Percentiles rank a stretch among this genome's conserved stretches.
Evolutionary conservation across 1,139 yeast species (phyloP).

Genomic region (Debaryomycetaceae sp.): DNA sequence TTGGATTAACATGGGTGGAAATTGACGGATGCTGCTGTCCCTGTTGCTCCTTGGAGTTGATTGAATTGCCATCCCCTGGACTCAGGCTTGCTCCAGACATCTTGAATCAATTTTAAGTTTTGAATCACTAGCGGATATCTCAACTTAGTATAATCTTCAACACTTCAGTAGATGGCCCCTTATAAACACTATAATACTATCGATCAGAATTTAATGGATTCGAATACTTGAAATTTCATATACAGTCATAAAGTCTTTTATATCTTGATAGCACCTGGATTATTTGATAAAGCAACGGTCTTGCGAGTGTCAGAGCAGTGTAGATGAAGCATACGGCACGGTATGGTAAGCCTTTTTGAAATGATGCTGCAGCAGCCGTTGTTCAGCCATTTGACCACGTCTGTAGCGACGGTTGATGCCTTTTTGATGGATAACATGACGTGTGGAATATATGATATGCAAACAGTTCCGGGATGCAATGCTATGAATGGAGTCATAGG

Average conservation of each 20-base stretch:
- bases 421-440: slow-evolving; percentile 11
- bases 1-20: neutral
- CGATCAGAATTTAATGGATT: no score
- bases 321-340: slow-evolving; percentile 1
- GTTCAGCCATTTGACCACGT: slow-evolving; percentile 19
- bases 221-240: no score
- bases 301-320: neutral
- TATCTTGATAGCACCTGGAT: no score
- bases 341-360: slow-evolving; percentile 15
- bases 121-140: no score
- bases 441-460: slow-evolving; percentile 34
- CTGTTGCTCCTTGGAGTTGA: neutral
- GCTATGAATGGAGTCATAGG: slow-evolving; percentile 21
- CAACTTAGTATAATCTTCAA: no score
- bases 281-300: no score
- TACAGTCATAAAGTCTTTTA: no score
- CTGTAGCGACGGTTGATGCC: slow-evolving; percentile 25
- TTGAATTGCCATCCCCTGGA: neutral
- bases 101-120: neutral
- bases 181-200: no score
- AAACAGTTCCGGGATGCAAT: slow-evolving; percentile 31
- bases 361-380: slow-evolving; percentile 10
- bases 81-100: neutral
- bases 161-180: no score
- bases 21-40: neutral